These are phyloP conservation scores for Clavispora fructus DNA, from an alignment of 805 yeast genomes.

Conservation along the genomic window DNA sequence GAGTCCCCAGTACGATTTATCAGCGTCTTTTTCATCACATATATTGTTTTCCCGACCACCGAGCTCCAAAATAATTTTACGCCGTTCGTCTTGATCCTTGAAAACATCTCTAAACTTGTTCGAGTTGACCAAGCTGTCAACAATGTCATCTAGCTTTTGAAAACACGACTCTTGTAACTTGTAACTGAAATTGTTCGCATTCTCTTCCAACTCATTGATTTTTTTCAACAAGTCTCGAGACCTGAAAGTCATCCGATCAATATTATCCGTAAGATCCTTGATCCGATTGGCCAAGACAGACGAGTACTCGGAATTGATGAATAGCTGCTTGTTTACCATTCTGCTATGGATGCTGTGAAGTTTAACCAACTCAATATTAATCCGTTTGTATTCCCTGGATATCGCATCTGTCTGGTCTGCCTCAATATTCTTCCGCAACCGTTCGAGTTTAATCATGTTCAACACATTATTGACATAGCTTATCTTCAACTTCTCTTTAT, in stretches of 20 bases:
- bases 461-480: slow-evolving; percentile 4
- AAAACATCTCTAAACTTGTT: slow-evolving; percentile 28
- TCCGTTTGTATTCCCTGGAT: slow-evolving; percentile 17
- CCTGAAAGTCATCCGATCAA: slow-evolving; percentile 37
- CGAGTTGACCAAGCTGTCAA: slow-evolving; percentile 25
- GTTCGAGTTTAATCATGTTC: slow-evolving; percentile 1
- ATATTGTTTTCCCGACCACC: slow-evolving; percentile 17
- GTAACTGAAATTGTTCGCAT: slow-evolving; percentile 21
- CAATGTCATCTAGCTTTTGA: slow-evolving; percentile 20
- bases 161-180: slow-evolving; percentile 25
- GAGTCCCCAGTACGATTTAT: slow-evolving; percentile 6
- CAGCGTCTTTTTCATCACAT: slow-evolving; percentile 6
- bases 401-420: slow-evolving; percentile 7
- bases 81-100: slow-evolving; percentile 23
- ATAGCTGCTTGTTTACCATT: slow-evolving; percentile 20
- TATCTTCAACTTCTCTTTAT: slow-evolving; percentile 5
- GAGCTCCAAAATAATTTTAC: slow-evolving; percentile 21
- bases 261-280: slow-evolving; percentile 25
- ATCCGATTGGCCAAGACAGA: slow-evolving; percentile 24
- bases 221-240: slow-evolving; percentile 36
- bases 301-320: slow-evolving; percentile 26
- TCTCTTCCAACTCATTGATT: slow-evolving; percentile 36
- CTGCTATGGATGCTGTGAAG: slow-evolving; percentile 23
- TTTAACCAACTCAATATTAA: slow-evolving; percentile 28
- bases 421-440: not conserved